These are phyloP conservation scores for Filosporella fistucella DNA, from an alignment of 495 filamentous ascomycete species.

Conservation along the genomic window DNA sequence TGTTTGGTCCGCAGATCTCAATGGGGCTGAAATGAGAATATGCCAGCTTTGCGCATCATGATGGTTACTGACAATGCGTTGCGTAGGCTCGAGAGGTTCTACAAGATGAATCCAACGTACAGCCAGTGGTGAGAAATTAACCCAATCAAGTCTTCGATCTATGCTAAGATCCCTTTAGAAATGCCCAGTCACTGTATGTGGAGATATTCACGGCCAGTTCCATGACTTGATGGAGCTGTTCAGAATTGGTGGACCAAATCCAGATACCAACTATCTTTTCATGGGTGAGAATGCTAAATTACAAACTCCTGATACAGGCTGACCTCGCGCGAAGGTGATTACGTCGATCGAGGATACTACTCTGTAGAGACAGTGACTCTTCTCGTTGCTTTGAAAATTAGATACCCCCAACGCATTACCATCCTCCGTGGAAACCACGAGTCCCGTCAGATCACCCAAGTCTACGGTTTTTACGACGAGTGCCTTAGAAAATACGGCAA, in stretches of 20 bases:
- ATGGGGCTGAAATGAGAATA: slow-evolving; percentile 1
- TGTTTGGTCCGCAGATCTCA: slow-evolving; percentile 30
- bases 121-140: slow-evolving; percentile 80
- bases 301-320: neutral
- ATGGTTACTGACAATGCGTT: slow-evolving; percentile 15
- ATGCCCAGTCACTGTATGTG: slow-evolving; percentile 91
- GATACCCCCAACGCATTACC: slow-evolving; percentile 93
- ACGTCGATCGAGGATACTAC: slow-evolving; percentile 96
- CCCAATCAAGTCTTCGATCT: neutral
- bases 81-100: slow-evolving; percentile 87
- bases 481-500: slow-evolving; percentile 97
- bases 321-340: slow-evolving; percentile 61
- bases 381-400: slow-evolving; percentile 90
- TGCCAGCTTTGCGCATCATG: slow-evolving; percentile 7
- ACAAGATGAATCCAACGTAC: slow-evolving; percentile 96
- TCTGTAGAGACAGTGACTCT: slow-evolving; percentile 95
- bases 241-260: slow-evolving; percentile 86
- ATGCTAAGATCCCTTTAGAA: slow-evolving; percentile 49
- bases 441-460: slow-evolving; percentile 94
- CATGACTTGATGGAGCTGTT: slow-evolving; percentile 95
- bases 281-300: slow-evolving; percentile 57
- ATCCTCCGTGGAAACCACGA: slow-evolving; percentile 97
- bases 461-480: slow-evolving; percentile 98
- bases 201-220: slow-evolving; percentile 92
- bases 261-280: slow-evolving; percentile 93